phyloP scores from a whole-genome alignment of 2,329 filamentous ascomycete species.

The Xylariaceae sp. region DNA sequence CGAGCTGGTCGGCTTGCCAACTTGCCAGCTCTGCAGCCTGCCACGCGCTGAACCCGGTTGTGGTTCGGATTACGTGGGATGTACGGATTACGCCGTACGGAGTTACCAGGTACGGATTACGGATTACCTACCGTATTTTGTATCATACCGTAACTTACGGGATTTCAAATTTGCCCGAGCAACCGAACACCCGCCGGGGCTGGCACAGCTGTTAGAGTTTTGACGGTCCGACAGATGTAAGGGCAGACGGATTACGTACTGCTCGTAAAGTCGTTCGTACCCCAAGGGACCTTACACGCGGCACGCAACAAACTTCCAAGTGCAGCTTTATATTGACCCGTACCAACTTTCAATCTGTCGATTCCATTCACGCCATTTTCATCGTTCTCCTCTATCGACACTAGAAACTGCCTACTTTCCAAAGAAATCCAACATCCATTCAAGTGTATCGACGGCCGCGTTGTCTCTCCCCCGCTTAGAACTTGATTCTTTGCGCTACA shows the following conservation, averaged over 20 bases:
- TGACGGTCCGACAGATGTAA: too few species aligned
- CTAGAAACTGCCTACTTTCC: neutral
- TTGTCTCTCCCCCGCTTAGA: constrained; percentile 1
- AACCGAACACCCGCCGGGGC: too few species aligned
- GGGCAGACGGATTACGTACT: too few species aligned
- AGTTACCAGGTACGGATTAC: neutral
- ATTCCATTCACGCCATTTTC: neutral
- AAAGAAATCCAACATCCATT: too few species aligned
- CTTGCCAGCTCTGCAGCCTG: constrained; percentile 8
- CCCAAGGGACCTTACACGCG: neutral
- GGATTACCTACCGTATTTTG: neutral
- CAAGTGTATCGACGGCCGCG: constrained; percentile 1
- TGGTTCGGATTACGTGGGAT: too few species aligned
- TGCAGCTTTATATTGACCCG: neutral
- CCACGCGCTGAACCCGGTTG: neutral
- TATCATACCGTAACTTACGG: too few species aligned
- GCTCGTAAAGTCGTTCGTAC: too few species aligned
- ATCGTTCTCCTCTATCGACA: neutral
- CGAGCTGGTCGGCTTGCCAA: neutral
- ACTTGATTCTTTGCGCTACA: neutral
- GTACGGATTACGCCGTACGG: neutral
- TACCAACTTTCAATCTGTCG: neutral
- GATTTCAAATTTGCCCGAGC: too few species aligned
- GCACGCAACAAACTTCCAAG: neutral
- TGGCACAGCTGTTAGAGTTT: too few species aligned